A percentile compares a stretch with the other conserved stretches of the same genome.
phyloP scores from a whole-genome alignment of 177 flowering plant species.

The Tripterygium wilfordii region DNA sequence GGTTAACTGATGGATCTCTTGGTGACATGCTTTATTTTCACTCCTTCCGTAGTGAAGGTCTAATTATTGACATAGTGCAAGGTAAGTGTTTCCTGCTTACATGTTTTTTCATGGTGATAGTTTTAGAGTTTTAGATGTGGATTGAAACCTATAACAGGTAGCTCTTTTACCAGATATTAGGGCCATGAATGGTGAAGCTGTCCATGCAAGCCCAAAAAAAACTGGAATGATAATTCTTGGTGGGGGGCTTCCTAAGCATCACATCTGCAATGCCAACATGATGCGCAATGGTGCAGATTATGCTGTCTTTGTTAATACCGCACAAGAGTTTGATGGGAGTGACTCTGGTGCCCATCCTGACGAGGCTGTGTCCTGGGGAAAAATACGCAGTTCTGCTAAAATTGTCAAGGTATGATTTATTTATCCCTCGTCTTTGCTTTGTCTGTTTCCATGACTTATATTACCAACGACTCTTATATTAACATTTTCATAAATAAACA shows the following conservation, averaged over 20 bases:
- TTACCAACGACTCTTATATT: neutral
- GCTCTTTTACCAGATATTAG: conserved; percentile 59
- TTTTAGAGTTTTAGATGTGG: neutral
- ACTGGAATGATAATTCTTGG: conserved; percentile 90
- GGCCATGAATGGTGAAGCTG: conserved; percentile 90
- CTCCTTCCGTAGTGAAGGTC: conserved; percentile 71
- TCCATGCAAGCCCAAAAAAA: conserved; percentile 81
- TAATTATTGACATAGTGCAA: conserved; percentile 78
- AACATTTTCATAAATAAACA: neutral
- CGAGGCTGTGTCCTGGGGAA: conserved; percentile 98
- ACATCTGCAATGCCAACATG: conserved; percentile 96
- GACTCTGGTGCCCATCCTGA: conserved; percentile 98
- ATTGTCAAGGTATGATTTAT: conserved; percentile 62
- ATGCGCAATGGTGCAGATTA: conserved; percentile 97
- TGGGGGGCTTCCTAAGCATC: conserved; percentile 97
- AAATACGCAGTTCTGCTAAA: conserved; percentile 82
- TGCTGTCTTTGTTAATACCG: conserved; percentile 92
- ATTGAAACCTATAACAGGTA: neutral
- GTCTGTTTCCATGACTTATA: too few species aligned
- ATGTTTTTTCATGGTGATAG: neutral
- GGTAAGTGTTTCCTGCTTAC: conserved; percentile 30
- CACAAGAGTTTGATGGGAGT: conserved; percentile 96
- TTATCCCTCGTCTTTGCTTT: neutral
- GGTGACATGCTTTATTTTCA: conserved; percentile 98
- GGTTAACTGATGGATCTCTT: conserved; percentile 89